Evolutionary conservation across 2,329 filamentous ascomycete species (phyloP).

Genomic region (Rutstroemia sp.): DNA sequence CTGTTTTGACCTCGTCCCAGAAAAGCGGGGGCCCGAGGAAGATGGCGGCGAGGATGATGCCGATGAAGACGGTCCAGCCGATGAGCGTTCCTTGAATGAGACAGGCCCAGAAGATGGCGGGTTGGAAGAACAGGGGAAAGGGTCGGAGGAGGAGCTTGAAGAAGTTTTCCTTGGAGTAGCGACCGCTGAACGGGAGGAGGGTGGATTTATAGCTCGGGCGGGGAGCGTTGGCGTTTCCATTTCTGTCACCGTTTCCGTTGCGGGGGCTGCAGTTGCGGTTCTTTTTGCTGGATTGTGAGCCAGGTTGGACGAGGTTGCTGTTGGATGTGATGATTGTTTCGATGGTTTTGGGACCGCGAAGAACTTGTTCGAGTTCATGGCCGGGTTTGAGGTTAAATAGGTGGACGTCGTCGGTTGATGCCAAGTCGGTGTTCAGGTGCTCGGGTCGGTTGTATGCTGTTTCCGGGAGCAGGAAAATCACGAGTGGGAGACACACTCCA

Average conservation of each 20-base stretch:
- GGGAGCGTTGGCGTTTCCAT: constrained; percentile 22
- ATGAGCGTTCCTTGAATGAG: constrained; percentile 86
- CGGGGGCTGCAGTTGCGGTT: not conserved
- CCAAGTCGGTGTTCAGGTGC: constrained; percentile 62
- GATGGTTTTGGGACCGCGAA: constrained; percentile 1
- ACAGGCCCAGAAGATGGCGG: constrained; percentile 71
- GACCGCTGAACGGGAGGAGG: constrained; percentile 68
- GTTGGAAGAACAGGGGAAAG: constrained; percentile 76
- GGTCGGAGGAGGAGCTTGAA: constrained; percentile 60
- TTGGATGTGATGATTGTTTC: constrained; percentile 6
- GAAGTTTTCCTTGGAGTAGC: constrained; percentile 73
- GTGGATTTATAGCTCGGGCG: constrained; percentile 45
- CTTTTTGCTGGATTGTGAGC: not conserved
- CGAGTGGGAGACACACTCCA: constrained; percentile 57
- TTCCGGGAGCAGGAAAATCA: constrained; percentile 78
- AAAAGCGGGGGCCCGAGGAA: constrained; percentile 75
- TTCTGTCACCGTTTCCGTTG: not conserved
- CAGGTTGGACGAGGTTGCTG: not conserved
- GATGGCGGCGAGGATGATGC: constrained; percentile 72
- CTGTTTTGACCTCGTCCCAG: constrained; percentile 73
- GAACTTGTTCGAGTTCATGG: constrained; percentile 2
- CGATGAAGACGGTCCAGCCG: constrained; percentile 92
- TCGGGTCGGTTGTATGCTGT: constrained; percentile 66
- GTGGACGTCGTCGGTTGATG: constrained; percentile 18
- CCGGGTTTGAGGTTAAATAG: constrained; percentile 5